phyloP scores from a whole-genome alignment of 306 rosid species.

The Hylodesmum podocarpum region DNA sequence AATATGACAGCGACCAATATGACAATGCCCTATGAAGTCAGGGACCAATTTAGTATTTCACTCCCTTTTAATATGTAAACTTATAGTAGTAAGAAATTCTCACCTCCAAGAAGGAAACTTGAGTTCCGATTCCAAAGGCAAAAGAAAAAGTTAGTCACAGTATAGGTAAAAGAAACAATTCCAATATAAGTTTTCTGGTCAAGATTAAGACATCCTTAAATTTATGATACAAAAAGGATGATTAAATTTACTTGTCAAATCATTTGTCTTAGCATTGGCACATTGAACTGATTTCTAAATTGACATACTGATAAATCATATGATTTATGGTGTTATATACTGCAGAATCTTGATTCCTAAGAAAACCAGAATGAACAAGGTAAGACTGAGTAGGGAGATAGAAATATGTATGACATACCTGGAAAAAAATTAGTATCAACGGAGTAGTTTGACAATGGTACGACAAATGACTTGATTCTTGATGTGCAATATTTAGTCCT shows the following conservation, averaged over 20 bases:
- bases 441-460: constrained; percentile 81
- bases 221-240: neutral
- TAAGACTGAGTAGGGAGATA: neutral
- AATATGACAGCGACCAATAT: no score
- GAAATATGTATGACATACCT: constrained; percentile 45
- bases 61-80: constrained; percentile 9
- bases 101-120: constrained; percentile 97
- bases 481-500: constrained; percentile 91
- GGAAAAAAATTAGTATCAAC: constrained; percentile 68
- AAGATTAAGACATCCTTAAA: neutral
- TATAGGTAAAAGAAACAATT: neutral
- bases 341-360: neutral
- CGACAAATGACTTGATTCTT: constrained; percentile 82
- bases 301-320: neutral
- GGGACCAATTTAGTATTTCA: no score
- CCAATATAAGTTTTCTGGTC: neutral
- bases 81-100: constrained; percentile 36
- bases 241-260: neutral
- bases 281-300: neutral
- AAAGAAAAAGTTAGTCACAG: constrained; percentile 31
- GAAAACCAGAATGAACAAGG: neutral
- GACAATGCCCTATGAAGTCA: no score
- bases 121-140: constrained; percentile 37
- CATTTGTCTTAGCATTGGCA: constrained; percentile 9
- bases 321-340: neutral